Evolutionary conservation across 2,329 filamentous ascomycete genomes (phyloP).

Genomic region (Amauroascus niger): DNA sequence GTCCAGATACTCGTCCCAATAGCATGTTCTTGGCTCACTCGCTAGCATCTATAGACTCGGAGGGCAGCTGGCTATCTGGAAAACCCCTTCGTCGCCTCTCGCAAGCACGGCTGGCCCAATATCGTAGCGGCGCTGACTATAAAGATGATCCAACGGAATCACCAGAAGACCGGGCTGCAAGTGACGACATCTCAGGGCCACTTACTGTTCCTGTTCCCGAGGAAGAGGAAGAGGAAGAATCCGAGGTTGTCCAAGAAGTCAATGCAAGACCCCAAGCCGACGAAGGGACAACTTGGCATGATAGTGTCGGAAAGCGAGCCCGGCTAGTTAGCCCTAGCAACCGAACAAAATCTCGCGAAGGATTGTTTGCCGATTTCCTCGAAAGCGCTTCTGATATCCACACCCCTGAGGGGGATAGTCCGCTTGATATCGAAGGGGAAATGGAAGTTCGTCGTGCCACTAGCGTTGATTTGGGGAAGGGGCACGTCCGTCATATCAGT

Average conservation of each 20-base stretch:
- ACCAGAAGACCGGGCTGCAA: slow-evolving; percentile 57
- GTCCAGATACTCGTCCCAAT: slow-evolving; percentile 44
- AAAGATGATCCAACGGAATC: slow-evolving; percentile 43
- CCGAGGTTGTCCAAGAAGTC: slow-evolving; percentile 26
- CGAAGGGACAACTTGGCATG: slow-evolving; percentile 38
- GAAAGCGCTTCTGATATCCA: slow-evolving; percentile 27
- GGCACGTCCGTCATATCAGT: slow-evolving; percentile 62
- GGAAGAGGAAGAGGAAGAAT: slow-evolving; percentile 26
- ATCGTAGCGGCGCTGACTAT: slow-evolving; percentile 36
- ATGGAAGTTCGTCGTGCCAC: slow-evolving; percentile 52
- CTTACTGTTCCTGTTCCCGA: slow-evolving; percentile 40
- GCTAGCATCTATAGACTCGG: slow-evolving; percentile 86
- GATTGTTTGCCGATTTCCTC: slow-evolving; percentile 46
- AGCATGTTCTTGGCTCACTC: slow-evolving; percentile 60
- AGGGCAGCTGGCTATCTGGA: slow-evolving; percentile 91
- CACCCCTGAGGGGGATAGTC: slow-evolving; percentile 28
- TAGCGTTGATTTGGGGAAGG: slow-evolving; percentile 57
- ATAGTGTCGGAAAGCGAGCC: slow-evolving; percentile 47
- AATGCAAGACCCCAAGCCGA: slow-evolving; percentile 41
- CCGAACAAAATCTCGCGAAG: slow-evolving; percentile 53
- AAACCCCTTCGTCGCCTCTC: slow-evolving; percentile 47
- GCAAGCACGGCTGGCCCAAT: slow-evolving; percentile 29
- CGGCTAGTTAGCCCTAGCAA: slow-evolving; percentile 54
- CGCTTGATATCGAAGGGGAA: slow-evolving; percentile 27
- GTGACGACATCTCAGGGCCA: slow-evolving; percentile 65